Conservation (phyloP, 441 rosid species). For the Eruca vesicaria region DNA sequence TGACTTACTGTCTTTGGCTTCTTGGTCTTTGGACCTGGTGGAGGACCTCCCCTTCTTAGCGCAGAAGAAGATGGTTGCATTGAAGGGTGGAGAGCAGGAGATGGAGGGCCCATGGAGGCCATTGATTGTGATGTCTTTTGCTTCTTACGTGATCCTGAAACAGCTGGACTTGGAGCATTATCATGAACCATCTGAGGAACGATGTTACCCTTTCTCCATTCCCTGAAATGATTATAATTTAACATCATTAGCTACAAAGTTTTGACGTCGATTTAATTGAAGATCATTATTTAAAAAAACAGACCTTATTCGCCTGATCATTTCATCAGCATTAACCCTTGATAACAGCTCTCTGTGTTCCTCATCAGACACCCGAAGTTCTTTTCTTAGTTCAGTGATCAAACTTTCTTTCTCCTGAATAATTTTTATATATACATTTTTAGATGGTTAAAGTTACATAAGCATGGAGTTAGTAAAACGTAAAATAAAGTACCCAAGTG, state of each 20-base stretch:
- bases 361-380: slow-evolving; percentile 96
- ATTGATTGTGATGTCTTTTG: slow-evolving; percentile 87
- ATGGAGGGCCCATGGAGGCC: slow-evolving; percentile 82
- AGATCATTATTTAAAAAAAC: slow-evolving; percentile 9
- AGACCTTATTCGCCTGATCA: slow-evolving; percentile 88
- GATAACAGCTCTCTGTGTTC: slow-evolving; percentile 89
- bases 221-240: slow-evolving; percentile 46
- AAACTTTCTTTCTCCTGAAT: slow-evolving; percentile 92
- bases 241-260: slow-evolving; percentile 7
- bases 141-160: slow-evolving; percentile 94
- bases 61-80: slow-evolving; percentile 83
- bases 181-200: slow-evolving; percentile 76
- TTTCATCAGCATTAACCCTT: slow-evolving; percentile 87
- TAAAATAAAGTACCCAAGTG: slow-evolving; percentile 91
- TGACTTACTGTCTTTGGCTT: slow-evolving; percentile 87
- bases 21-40: slow-evolving; percentile 72
- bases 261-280: not conserved
- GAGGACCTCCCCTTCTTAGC: slow-evolving; percentile 73
- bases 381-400: slow-evolving; percentile 95
- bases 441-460: slow-evolving; percentile 12
- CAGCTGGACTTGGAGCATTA: slow-evolving; percentile 75
- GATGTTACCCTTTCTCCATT: slow-evolving; percentile 87
- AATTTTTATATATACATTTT: not conserved
- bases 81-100: slow-evolving; percentile 79
- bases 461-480: not conserved